Conservation (phyloP, 495 filamentous ascomycete species). For the Penicillium verhagenii region DNA sequence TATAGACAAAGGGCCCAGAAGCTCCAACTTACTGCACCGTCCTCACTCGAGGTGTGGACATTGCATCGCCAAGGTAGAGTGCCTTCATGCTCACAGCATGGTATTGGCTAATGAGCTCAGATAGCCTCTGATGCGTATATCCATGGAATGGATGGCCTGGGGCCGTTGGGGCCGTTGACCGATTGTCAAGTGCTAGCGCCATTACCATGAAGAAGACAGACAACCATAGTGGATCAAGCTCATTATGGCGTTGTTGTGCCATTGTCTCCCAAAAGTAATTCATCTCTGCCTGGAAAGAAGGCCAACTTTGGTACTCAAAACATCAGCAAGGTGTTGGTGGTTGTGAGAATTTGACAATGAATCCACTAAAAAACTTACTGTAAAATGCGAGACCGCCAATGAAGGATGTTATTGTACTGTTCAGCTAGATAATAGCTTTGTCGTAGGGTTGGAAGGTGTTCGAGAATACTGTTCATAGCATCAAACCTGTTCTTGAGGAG, state of each 20-base stretch:
- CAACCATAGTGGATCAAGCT: background rate
- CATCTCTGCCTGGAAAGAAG: conserved; percentile 1
- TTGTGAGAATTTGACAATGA: background rate
- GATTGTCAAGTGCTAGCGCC: background rate
- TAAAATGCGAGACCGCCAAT: conserved; percentile 1
- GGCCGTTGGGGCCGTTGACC: background rate
- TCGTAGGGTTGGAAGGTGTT: background rate
- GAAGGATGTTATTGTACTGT: background rate
- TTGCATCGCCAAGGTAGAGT: background rate
- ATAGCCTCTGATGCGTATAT: background rate
- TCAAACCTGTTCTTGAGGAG: background rate
- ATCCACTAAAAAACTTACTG: background rate
- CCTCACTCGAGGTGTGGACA: background rate
- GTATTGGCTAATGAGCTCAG: background rate
- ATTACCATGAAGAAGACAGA: background rate
- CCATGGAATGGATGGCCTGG: background rate
- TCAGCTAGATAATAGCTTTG: conserved; percentile 1
- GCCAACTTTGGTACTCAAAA: background rate
- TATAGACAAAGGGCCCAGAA: background rate
- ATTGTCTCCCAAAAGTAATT: conserved; percentile 5
- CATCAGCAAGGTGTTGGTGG: background rate
- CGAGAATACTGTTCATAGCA: background rate
- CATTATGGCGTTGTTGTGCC: background rate
- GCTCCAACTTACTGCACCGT: background rate
- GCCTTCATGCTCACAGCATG: conserved; percentile 1